Percentiles rank a stretch among this genome's conserved stretches.
These are phyloP conservation scores for Lachnellula hyalina DNA, from an alignment of 2,329 filamentous ascomycete genomes.

Conservation along the genomic window DNA sequence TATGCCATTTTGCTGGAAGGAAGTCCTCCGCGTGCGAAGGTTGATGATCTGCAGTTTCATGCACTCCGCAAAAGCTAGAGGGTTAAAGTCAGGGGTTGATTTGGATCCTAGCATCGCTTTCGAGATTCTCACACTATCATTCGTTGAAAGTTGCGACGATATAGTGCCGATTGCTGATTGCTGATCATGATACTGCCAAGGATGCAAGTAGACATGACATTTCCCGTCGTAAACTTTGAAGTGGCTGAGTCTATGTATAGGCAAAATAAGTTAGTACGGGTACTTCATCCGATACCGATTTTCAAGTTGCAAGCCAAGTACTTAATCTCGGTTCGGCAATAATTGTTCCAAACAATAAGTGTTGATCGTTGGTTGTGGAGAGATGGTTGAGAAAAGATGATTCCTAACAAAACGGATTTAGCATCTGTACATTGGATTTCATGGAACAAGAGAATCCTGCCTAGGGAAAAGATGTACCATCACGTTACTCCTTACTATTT, in stretches of 20 bases:
- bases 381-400: not conserved
- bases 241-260: not conserved
- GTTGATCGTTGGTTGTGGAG: not conserved
- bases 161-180: no score
- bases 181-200: not conserved
- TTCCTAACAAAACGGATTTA: no score
- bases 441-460: no score
- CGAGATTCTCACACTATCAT: not conserved
- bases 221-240: not conserved
- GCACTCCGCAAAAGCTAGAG: not conserved
- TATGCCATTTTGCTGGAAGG: not conserved
- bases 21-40: not conserved
- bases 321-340: not conserved
- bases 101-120: not conserved
- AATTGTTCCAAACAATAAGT: not conserved
- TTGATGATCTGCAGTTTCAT: not conserved
- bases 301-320: not conserved
- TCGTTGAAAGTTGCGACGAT: not conserved
- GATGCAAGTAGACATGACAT: not conserved
- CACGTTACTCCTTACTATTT: no score
- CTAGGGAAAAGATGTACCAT: no score
- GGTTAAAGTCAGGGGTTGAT: not conserved
- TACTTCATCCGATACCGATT: not conserved
- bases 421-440: no score
- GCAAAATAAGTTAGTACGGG: conserved; percentile 1